Evolutionary conservation across 495 filamentous ascomycete genomes (phyloP).

Genomic region (Lasiosphaeriaceae sp.): DNA sequence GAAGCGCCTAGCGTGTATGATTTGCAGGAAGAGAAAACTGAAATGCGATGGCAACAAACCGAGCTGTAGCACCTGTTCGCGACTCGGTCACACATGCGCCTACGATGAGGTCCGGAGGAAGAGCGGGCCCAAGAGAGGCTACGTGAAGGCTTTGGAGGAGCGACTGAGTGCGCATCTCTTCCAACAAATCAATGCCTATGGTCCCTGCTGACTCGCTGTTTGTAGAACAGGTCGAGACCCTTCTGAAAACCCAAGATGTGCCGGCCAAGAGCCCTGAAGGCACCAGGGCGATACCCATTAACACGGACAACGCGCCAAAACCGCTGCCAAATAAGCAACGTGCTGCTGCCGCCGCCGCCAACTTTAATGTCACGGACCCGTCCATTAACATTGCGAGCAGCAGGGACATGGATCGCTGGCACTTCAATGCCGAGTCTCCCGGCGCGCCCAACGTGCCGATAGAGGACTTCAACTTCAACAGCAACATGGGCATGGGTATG

Average conservation of each 20-base stretch:
- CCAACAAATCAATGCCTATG: background rate
- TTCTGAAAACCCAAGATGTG: constrained; percentile 72
- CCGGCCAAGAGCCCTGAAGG: constrained; percentile 29
- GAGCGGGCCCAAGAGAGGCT: constrained; percentile 95
- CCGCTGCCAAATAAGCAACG: constrained; percentile 29
- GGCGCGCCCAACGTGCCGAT: constrained; percentile 28
- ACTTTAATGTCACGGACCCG: constrained; percentile 44
- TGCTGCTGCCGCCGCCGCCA: constrained; percentile 28
- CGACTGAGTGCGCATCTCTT: constrained; percentile 66
- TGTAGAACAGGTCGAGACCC: constrained; percentile 88
- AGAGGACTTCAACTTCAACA: constrained; percentile 49
- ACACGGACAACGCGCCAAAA: constrained; percentile 26
- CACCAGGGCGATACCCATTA: constrained; percentile 27
- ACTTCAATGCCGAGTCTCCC: constrained; percentile 49
- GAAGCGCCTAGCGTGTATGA: constrained; percentile 94
- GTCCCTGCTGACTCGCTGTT: constrained; percentile 14
- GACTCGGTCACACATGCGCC: constrained; percentile 84
- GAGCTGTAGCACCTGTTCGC: constrained; percentile 87
- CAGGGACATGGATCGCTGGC: constrained; percentile 49
- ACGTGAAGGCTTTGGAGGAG: constrained; percentile 96
- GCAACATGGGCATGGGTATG: constrained; percentile 42
- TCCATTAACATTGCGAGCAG: constrained; percentile 40
- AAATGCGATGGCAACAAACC: constrained; percentile 75
- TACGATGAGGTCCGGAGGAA: constrained; percentile 97
- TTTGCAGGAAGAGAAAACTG: constrained; percentile 91